phyloP scores from a whole-genome alignment of 1,284 basidiomycete species.

The Waitea zeae region DNA sequence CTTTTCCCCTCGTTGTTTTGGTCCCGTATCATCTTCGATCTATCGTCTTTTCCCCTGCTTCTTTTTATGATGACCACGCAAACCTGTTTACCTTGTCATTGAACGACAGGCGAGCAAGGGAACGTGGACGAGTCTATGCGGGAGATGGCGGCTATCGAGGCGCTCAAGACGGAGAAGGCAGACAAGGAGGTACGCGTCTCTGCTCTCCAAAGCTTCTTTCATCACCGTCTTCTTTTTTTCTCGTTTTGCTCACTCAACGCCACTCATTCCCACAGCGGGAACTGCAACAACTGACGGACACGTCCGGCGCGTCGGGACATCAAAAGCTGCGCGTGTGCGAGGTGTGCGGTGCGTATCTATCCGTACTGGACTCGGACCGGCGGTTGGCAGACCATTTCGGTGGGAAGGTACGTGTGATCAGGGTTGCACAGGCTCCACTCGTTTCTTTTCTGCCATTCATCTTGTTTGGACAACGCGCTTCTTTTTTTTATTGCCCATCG shows the following conservation, averaged over 20 bases:
- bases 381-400: constrained; percentile 99
- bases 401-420: constrained; percentile 86
- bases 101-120: constrained; percentile 69
- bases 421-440: too few species aligned
- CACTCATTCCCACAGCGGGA: constrained; percentile 44
- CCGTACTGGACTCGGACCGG: constrained; percentile 94
- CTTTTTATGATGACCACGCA: too few species aligned
- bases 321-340: constrained; percentile 99
- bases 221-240: constrained; percentile 4
- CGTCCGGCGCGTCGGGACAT: constrained; percentile 95
- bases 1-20: too few species aligned
- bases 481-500: too few species aligned
- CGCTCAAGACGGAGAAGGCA: constrained; percentile 87
- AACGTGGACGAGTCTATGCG: constrained; percentile 98
- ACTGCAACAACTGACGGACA: constrained; percentile 92
- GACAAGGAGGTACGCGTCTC: constrained; percentile 71
- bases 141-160: constrained; percentile 95
- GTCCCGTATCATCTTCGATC: not conserved
- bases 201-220: constrained; percentile 3
- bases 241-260: constrained; percentile 4
- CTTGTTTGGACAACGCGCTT: constrained; percentile 1
- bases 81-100: not conserved
- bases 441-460: not conserved
- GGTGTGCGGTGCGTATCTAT: constrained; percentile 97
- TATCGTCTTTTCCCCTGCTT: not conserved